A percentile compares a stretch with the other conserved stretches of the same genome.
phyloP scores from a whole-genome alignment of 441 rosid genomes.

The Manihot esculenta region DNA sequence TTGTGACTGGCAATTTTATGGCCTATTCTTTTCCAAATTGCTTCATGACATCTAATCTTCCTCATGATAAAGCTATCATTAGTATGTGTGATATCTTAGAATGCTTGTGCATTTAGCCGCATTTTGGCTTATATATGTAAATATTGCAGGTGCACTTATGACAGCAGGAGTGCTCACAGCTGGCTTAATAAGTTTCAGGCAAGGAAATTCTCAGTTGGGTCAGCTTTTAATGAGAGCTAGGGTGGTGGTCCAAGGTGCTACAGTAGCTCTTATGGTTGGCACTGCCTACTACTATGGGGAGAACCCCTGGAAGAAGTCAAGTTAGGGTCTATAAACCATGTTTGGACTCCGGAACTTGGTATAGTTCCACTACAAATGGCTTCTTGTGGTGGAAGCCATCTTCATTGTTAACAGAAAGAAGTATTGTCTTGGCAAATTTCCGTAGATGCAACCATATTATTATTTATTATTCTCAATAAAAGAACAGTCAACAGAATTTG shows the following conservation, averaged over 20 bases:
- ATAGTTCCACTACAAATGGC: background rate
- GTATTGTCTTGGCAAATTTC: slow-evolving; percentile 1
- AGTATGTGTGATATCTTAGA: background rate
- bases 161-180: slow-evolving; percentile 98
- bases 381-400: background rate
- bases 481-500: background rate
- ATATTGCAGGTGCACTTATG: slow-evolving; percentile 68
- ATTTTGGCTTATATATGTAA: slow-evolving; percentile 7
- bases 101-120: background rate
- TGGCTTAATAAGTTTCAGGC: slow-evolving; percentile 86
- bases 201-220: slow-evolving; percentile 84
- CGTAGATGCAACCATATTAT: slow-evolving; percentile 10
- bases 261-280: slow-evolving; percentile 94
- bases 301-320: slow-evolving; percentile 72
- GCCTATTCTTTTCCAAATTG: background rate
- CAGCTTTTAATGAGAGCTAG: slow-evolving; percentile 93
- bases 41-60: background rate
- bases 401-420: background rate
- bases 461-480: slow-evolving; percentile 12
- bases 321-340: slow-evolving; percentile 8
- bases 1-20: background rate
- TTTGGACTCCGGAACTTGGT: background rate
- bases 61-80: background rate
- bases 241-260: slow-evolving; percentile 95
- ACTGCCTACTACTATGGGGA: slow-evolving; percentile 89